Base-by-base conservation (phyloP, 2,329 filamentous ascomycete genomes). In the Knoxdaviesia proteae region DNA sequence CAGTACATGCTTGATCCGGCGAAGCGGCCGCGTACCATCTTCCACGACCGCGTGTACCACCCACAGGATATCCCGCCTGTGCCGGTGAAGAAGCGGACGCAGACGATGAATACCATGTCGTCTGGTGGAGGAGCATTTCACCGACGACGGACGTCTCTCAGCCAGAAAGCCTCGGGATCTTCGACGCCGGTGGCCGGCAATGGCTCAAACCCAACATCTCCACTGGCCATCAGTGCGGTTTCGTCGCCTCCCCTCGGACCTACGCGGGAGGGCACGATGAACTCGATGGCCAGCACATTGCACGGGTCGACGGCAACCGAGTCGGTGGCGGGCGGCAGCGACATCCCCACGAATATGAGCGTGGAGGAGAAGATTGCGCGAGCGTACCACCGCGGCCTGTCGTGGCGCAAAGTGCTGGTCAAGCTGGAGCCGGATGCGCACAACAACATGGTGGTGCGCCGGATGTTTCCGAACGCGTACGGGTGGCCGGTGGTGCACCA, bases 321-420 rank as follows among this genome's bases (percentile, higher is more conserved):
- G 34, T 62, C 68, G 6, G 56, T 68, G 11, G 31, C 6, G 2
- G 37, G 36, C 4, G 42, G 43, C 0, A 56, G 74, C 3, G 76
- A 80, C 50, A 67, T 61, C 10, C 73, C 77, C 7, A 74, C 63
- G 48, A 20, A 20, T 20, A 87, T 96, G 75, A 84, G 82, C 48
- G 86, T 96, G 1, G 90, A 98, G 58, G 90, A 98, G 58, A 96
- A 94, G 61, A 98, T 98, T 50, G 90, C 90, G 2, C 74, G 90
- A 39, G 90, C 86, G 9, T 98, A 98, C 60, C 90, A 98, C 57
- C 76, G 77, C 8, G 84, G 84, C 48, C 62, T 98, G 20, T 83
- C 84, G 1, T 98, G 90, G 90, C 81, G 90, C 39, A 98, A 98
- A 56, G 90, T 98, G 1, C 72, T 98, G 4, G 90, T 98, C 9